Conservation (phyloP, 2,329 filamentous ascomycete species). For the Amauroascus verrucosus region DNA sequence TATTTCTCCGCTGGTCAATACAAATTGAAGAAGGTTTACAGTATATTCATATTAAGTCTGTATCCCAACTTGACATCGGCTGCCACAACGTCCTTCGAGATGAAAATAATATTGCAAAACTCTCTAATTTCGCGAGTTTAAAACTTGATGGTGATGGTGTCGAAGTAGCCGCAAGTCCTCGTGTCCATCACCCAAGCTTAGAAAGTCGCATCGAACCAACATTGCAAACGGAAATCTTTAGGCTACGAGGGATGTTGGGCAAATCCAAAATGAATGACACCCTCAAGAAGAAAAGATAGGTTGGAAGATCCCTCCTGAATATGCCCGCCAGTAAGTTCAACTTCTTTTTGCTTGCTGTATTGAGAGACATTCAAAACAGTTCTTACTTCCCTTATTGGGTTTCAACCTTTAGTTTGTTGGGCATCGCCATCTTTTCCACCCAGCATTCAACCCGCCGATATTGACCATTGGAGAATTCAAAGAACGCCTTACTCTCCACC, state of each 20-base stretch:
- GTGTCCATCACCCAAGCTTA: background rate
- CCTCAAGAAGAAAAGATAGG: background rate
- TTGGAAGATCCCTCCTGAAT: background rate
- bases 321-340: background rate
- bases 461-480: background rate
- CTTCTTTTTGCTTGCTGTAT: background rate
- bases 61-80: slow-evolving; percentile 17
- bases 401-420: background rate
- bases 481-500: background rate
- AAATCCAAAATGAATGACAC: background rate
- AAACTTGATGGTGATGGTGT: slow-evolving; percentile 15
- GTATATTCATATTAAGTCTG: slow-evolving; percentile 13
- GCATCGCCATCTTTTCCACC: background rate
- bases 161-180: background rate
- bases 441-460: background rate
- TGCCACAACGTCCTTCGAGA: slow-evolving; percentile 18
- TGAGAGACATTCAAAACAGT: background rate
- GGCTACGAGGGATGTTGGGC: background rate
- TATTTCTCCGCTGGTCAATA: slow-evolving; percentile 13
- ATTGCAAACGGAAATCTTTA: slow-evolving; percentile 9
- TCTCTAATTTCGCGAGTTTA: slow-evolving; percentile 18
- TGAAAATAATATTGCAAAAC: slow-evolving; percentile 14
- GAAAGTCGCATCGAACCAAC: background rate
- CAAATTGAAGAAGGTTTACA: slow-evolving; percentile 16
- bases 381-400: background rate